Evolutionary conservation across 2,329 filamentous ascomycete species (phyloP).

Genomic region (Trichoderma sp.): DNA sequence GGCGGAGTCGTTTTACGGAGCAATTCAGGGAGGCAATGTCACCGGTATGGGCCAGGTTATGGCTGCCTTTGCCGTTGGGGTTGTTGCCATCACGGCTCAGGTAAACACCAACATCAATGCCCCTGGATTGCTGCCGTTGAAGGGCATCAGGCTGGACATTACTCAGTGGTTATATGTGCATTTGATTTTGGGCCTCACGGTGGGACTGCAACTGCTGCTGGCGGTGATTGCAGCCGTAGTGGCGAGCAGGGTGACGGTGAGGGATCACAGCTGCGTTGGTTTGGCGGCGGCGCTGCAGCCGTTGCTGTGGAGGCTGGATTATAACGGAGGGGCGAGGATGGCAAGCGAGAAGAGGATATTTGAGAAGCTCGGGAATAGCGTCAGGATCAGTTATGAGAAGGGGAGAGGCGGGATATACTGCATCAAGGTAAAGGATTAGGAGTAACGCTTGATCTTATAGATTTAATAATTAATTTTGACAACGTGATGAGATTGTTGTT

Average conservation of each 20-base stretch:
- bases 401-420: slow-evolving; percentile 11
- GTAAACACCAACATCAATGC: slow-evolving; percentile 29
- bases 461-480: neutral
- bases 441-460: neutral
- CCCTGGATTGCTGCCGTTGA: slow-evolving; percentile 32
- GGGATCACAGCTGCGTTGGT: slow-evolving; percentile 27
- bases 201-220: slow-evolving; percentile 33
- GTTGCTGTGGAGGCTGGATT: slow-evolving; percentile 21
- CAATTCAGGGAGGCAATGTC: slow-evolving; percentile 30
- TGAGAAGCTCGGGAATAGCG: slow-evolving; percentile 8
- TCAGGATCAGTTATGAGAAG: slow-evolving; percentile 7
- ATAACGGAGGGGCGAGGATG: slow-evolving; percentile 23
- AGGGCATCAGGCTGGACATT: slow-evolving; percentile 34
- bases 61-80: slow-evolving; percentile 38
- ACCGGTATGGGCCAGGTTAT: slow-evolving; percentile 38
- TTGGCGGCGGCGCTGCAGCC: slow-evolving; percentile 26
- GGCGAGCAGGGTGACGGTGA: slow-evolving; percentile 31
- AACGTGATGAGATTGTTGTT: neutral
- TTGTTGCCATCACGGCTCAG: slow-evolving; percentile 35
- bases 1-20: slow-evolving; percentile 39
- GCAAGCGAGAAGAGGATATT: slow-evolving; percentile 23
- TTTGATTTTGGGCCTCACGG: slow-evolving; percentile 35
- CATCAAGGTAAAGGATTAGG: slow-evolving; percentile 1
- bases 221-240: slow-evolving; percentile 26
- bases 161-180: slow-evolving; percentile 33